These are phyloP conservation scores for Alternaria panax DNA, from an alignment of 2,329 filamentous ascomycete genomes.

Conservation along the genomic window DNA sequence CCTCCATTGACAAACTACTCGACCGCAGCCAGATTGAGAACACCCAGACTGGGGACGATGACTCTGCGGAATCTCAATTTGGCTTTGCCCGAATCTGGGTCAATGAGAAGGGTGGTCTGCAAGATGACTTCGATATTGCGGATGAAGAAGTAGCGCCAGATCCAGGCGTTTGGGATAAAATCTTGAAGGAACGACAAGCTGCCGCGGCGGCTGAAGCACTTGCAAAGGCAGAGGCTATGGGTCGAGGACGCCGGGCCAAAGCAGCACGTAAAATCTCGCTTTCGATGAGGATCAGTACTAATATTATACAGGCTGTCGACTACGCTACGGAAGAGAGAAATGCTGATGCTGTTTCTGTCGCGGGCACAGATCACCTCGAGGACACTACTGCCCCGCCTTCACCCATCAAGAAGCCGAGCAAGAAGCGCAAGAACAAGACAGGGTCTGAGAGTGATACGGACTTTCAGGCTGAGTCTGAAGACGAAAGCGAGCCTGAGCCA, in stretches of 20 bases:
- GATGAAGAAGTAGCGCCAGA: constrained; percentile 65
- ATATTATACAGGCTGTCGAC: constrained; percentile 51
- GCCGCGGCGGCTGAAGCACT: constrained; percentile 74
- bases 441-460: constrained; percentile 58
- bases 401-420: constrained; percentile 42
- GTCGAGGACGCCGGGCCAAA: constrained; percentile 81
- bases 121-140: constrained; percentile 66
- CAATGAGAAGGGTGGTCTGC: constrained; percentile 75
- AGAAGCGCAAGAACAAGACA: constrained; percentile 39
- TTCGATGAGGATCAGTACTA: background rate
- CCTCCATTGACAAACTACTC: constrained; percentile 87
- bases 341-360: constrained; percentile 17
- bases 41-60: constrained; percentile 68
- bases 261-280: constrained; percentile 52
- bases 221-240: constrained; percentile 76
- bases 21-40: constrained; percentile 84
- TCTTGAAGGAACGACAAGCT: constrained; percentile 81
- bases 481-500: constrained; percentile 31
- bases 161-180: constrained; percentile 85
- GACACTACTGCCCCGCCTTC: constrained; percentile 25
- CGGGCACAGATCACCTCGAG: constrained; percentile 27
- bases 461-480: constrained; percentile 53
- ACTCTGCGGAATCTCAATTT: constrained; percentile 79
- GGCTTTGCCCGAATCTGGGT: constrained; percentile 92
- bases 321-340: constrained; percentile 53